Conservation (phyloP, 352 stramenopile genomes). For the Globisporangium canariense region DNA sequence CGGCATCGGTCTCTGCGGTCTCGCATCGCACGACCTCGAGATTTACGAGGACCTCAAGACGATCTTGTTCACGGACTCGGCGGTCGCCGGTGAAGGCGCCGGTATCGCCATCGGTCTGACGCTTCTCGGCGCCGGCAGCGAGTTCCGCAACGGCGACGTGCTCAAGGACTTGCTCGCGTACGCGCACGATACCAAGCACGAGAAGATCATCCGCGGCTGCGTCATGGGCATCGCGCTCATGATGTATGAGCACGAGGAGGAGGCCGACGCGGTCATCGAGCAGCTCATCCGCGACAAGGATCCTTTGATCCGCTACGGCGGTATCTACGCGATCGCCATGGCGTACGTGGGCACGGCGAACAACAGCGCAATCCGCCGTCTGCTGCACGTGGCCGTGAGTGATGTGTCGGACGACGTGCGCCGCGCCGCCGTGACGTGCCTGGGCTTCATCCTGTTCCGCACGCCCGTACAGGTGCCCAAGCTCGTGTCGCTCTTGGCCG, state of each 20-base stretch:
- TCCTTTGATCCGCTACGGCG: slow-evolving; percentile 97
- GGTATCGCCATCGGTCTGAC: slow-evolving; percentile 98
- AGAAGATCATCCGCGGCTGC: slow-evolving; percentile 99
- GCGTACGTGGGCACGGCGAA: slow-evolving; percentile 97
- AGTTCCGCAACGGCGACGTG: slow-evolving; percentile 80
- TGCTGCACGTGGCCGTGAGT: slow-evolving; percentile 98
- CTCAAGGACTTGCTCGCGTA: slow-evolving; percentile 96
- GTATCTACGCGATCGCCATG: slow-evolving; percentile 97
- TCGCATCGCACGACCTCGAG: slow-evolving; percentile 93
- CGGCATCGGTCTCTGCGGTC: slow-evolving; percentile 94
- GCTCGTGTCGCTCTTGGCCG: slow-evolving; percentile 93
- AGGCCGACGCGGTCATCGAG: slow-evolving; percentile 95
- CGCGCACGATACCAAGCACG: slow-evolving; percentile 97
- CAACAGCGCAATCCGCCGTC: slow-evolving; percentile 94
- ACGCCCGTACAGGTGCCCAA: slow-evolving; percentile 93
- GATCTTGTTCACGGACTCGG: slow-evolving; percentile 97
- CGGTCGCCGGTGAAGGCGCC: slow-evolving; percentile 96
- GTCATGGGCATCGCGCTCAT: slow-evolving; percentile 98
- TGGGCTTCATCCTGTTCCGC: slow-evolving; percentile 99
- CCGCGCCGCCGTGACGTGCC: slow-evolving; percentile 94
- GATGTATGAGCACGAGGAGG: slow-evolving; percentile 97
- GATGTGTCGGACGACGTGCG: slow-evolving; percentile 99
- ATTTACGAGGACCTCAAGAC: slow-evolving; percentile 98
- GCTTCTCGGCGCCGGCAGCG: slow-evolving; percentile 91
- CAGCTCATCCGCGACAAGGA: slow-evolving; percentile 97